Base-by-base conservation (phyloP, 495 filamentous ascomycete species). In the Evernia prunastri region DNA sequence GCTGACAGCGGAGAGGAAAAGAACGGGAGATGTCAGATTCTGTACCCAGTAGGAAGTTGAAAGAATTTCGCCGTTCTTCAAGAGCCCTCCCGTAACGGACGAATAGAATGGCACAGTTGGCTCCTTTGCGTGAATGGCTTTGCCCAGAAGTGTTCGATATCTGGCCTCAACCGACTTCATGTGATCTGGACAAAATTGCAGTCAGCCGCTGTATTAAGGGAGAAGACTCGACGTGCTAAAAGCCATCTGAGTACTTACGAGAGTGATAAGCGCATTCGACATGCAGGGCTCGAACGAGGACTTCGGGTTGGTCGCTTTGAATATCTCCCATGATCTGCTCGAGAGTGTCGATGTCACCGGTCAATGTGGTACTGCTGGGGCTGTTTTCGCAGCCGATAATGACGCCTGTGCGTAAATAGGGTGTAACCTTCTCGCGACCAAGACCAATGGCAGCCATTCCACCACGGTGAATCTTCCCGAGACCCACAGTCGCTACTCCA, bases 1-100 rank as follows among this genome's bases (percentile, higher is more conserved):
- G 31, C n/a, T n/a, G 27, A 71, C 54, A 0, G 72, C 71, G 4
- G 61, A 11, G 10, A 40, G 18, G 67, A 80, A 80, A 1, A 72
- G 54, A 0, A 80, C 77, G 1, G 77, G 76, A 2, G 63, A 71
- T 35, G 71, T 71, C 17, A 82, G 62, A 58, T 80, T 81, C 3
- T 64, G 37, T 31, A 49, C 60, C 79, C 80, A 82, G 63, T 82
- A 78, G 6, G 33, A 51, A 8, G 59, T 59, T 31, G 57, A 59
- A 17, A 43, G 57, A 8, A 43, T 59, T 20, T 60, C 59, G 40
- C 59, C 59, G 10, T 43, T 49, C 58, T 15, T 49, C 29, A 60
- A 45, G 29, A 60, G 7, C 11, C 59, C 29, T 23, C 59, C 59
- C 4, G 59, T 61, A 36, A 61, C 59, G 29, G 31, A 17, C 29